phyloP scores from a whole-genome alignment of 805 yeast species.

The Candida ficus region DNA sequence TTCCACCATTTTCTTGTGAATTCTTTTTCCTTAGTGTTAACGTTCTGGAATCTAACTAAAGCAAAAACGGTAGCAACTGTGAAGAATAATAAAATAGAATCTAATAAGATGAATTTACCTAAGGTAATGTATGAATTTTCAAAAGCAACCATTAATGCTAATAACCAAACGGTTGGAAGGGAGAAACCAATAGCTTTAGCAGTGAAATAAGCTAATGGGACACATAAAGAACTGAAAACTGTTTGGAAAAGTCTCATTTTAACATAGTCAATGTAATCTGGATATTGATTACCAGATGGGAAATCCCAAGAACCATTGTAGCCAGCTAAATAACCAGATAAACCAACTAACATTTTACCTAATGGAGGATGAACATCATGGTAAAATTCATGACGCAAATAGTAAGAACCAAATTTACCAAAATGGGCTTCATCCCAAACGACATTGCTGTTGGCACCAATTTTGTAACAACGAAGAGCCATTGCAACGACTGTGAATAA shows the following conservation, averaged over 20 bases:
- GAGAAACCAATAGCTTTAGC: slow-evolving; percentile 72
- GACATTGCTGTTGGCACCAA: slow-evolving; percentile 67
- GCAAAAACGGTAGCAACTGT: slow-evolving; percentile 78
- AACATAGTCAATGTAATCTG: slow-evolving; percentile 71
- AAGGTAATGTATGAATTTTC: slow-evolving; percentile 82
- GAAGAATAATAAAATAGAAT: slow-evolving; percentile 86
- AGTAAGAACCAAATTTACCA: slow-evolving; percentile 93
- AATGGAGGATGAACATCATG: slow-evolving; percentile 98
- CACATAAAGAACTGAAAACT: slow-evolving; percentile 72
- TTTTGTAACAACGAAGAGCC: slow-evolving; percentile 66
- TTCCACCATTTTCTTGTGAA: slow-evolving; percentile 88
- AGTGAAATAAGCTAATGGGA: slow-evolving; percentile 83
- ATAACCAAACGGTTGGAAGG: slow-evolving; percentile 67
- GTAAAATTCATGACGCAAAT: slow-evolving; percentile 82
- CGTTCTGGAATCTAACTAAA: slow-evolving; percentile 65
- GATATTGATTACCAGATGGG: slow-evolving; percentile 75
- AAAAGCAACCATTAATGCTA: slow-evolving; percentile 72
- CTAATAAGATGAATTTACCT: slow-evolving; percentile 85
- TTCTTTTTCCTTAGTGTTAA: slow-evolving; percentile 33
- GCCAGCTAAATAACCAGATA: slow-evolving; percentile 81
- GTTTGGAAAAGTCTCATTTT: slow-evolving; percentile 89
- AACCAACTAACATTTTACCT: slow-evolving; percentile 88
- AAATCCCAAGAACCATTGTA: slow-evolving; percentile 87
- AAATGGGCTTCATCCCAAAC: slow-evolving; percentile 99
- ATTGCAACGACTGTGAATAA: slow-evolving; percentile 66